Base-by-base conservation (phyloP, 441 rosid species). In the Biscutella laevigata region DNA sequence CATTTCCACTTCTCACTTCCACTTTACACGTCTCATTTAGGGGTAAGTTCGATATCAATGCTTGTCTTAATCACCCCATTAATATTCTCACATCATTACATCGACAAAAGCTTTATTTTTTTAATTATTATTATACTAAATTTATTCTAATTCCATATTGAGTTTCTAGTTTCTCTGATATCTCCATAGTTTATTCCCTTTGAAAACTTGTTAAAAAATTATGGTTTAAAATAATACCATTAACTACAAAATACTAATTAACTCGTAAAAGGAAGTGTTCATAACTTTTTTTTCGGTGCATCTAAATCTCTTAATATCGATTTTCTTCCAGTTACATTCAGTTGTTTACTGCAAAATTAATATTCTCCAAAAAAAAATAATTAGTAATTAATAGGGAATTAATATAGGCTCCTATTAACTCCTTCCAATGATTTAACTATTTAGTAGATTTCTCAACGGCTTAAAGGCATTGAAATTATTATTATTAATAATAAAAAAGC, bases 1-100 rank as follows among this genome's bases (percentile, higher is more conserved):
- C 94, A 79, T 80, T 82, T 78, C 68, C 80, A 63, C 83, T 70
- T 25, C 40, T 55, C 44, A 57, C 37, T 39, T 19, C 44, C 39
- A 48, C 52, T 49, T 56, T 48, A 44, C 62, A 64, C 57, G 36
- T 54, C 9, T 20, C 57, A 26, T 36, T 38, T 14, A 49, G 11
- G 28, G 20, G 43, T 30, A 30, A 55, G 32, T 38, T 63, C 68
- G 50, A 55, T 24, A 37, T 40, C 44, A 56, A 39, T 64, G 57
- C 62, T 64, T 37, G 51, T 37, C 57, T 48, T 56, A 47, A 63
- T 55, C 57, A 55, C 44, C 57, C 69, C n/a, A 55, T 33, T 56
- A 48, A 48, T 56, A 55, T 64, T 53, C 55, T 46, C 55, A 40
- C 51, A 33, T 56, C 38, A 63, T 37, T 36, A 25, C 27, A 38